Evolutionary conservation across 75 land plant species (phyloP).

Genomic region (Adiantum capillusveneris): DNA sequence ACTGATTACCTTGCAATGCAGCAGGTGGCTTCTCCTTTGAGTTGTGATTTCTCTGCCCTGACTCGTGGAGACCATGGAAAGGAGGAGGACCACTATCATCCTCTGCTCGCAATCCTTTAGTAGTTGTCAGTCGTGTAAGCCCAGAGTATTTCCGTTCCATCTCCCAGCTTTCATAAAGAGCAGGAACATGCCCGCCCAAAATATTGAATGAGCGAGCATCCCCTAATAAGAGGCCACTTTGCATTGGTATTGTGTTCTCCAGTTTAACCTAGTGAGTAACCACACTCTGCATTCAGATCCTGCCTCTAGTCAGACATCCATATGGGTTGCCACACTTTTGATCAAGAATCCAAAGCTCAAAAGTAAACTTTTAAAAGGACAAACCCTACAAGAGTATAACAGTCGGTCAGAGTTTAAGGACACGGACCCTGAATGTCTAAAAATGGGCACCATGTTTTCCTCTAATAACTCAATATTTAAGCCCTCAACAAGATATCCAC

Average conservation of each 20-base stretch:
- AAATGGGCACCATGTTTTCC: too few relatives aligned
- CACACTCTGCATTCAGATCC: background rate
- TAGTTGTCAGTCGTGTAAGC: constrained; percentile 31
- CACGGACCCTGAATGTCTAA: too few relatives aligned
- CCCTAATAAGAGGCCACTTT: constrained; percentile 69
- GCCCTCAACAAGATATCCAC: too few relatives aligned
- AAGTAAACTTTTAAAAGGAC: too few relatives aligned
- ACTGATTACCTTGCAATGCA: too few relatives aligned
- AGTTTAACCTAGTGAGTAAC: constrained; percentile 38
- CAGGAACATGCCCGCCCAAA: constrained; percentile 71
- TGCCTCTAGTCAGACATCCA: too few relatives aligned
- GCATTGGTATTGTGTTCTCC: constrained; percentile 34
- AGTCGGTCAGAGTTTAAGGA: too few relatives aligned
- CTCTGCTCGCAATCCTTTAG: constrained; percentile 23
- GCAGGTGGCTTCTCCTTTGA: too few relatives aligned
- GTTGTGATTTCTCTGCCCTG: background rate
- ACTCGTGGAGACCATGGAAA: constrained; percentile 35
- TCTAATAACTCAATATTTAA: too few relatives aligned
- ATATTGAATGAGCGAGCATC: constrained; percentile 39
- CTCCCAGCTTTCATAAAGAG: constrained; percentile 77
- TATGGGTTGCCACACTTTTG: too few relatives aligned
- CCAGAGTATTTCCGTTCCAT: constrained; percentile 70
- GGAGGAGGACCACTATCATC: constrained; percentile 59
- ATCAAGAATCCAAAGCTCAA: too few relatives aligned
- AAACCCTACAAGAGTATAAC: too few relatives aligned